Base-by-base conservation (phyloP, 371 early-diverging fungal species). In the Mortierella sp. region DNA sequence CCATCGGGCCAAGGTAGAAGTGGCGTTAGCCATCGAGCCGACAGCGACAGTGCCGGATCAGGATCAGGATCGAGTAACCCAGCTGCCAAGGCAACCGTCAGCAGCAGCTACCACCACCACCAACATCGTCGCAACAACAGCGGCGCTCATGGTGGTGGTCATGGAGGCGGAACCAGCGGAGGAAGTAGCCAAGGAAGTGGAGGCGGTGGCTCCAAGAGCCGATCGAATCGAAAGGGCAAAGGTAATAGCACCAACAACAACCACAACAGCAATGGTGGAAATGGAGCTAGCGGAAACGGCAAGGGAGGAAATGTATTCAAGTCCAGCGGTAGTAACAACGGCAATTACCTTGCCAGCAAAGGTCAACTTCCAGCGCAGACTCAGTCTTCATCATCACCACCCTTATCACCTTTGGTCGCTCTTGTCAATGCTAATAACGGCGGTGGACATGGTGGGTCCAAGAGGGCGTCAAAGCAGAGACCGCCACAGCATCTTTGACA, bases 21-120 rank as follows among this genome's bases (percentile, higher is more conserved):
- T n/a, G 58, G 45, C 38, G 58, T 42, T 21, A 21, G 13, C 14
- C 77, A 71, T n/a, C 75, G 71, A 14, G 57, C 72, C 1, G 75
- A 65, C 68, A 78, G 78, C n/a, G 76, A 78, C 54, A 75, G 76
- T 31, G 47, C 72, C 55, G 65, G 81, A 44, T 77, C 63, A 28
- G 28, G 34, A 50, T 73, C 75, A n/a, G 73, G 73, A 28, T 58
- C 54, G 9, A 60, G 63, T 8, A 57, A 73, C 19, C 16, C 75
- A 13, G 54, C 72, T 21, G 31, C 45, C 14, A 47, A 65, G 68
- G 38, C 68, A 1, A 21, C 42, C 24, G 38, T 38, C 54, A 65
- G 50, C 42, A 38, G 42, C 42, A 38, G 42, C 42, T 38, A 38
- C 42, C 42, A 38, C 16, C 50, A 50, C 14, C 50, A 38, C 54